phyloP scores from a whole-genome alignment of 495 filamentous ascomycete genomes.

The Neurospora sp. region DNA sequence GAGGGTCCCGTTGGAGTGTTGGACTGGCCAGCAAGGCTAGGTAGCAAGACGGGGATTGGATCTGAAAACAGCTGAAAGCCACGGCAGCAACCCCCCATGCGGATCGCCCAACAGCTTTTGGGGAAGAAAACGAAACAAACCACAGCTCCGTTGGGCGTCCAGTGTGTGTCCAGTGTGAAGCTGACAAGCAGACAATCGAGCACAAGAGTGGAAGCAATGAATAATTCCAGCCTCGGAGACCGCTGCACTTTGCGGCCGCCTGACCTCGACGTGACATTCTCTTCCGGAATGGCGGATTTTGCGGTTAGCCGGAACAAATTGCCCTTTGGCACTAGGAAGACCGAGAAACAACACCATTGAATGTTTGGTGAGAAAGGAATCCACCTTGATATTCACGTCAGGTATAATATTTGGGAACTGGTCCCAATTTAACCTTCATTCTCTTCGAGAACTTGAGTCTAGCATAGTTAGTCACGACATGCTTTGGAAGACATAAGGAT shows the following conservation, averaged over 20 bases:
- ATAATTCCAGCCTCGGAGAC: background rate
- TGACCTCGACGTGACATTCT: background rate
- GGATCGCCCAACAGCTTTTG: background rate
- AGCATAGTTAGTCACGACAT: background rate
- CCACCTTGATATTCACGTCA: background rate
- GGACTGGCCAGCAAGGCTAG: background rate
- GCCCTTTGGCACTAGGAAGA: background rate
- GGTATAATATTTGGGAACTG: background rate
- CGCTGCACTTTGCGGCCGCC: background rate
- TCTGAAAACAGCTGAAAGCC: background rate
- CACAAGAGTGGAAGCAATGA: background rate
- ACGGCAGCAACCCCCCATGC: background rate
- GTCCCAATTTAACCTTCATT: background rate
- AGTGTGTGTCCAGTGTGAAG: background rate
- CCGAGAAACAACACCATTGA: background rate
- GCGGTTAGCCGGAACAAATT: background rate
- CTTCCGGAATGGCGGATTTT: background rate
- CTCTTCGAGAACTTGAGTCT: background rate
- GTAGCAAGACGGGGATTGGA: background rate
- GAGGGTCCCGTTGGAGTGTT: background rate
- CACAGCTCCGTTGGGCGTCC: background rate
- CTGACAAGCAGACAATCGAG: background rate
- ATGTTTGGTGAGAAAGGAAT: background rate
- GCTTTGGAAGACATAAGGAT: background rate
- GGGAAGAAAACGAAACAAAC: background rate